These are phyloP conservation scores for Sporisorium exsertum DNA, from an alignment of 1,284 basidiomycete genomes.

Conservation along the genomic window DNA sequence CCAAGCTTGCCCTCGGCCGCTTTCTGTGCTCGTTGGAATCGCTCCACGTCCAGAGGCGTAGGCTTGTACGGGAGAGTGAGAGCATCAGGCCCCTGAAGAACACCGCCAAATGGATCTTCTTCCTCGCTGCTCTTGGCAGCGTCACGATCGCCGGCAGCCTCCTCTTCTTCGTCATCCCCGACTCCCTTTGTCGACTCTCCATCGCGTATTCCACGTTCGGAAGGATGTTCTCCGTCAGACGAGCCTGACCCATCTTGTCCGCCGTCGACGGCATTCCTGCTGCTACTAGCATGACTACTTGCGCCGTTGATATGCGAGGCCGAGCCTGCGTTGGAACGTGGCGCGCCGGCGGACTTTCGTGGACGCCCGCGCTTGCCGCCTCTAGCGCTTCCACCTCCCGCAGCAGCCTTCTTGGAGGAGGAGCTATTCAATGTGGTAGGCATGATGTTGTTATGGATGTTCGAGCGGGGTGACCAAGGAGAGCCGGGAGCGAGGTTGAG, in stretches of 20 bases:
- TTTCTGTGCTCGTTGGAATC: conserved; percentile 80
- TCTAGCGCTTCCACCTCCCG: conserved; percentile 15
- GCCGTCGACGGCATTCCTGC: conserved; percentile 19
- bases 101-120: conserved; percentile 82
- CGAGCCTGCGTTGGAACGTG: conserved; percentile 15
- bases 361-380: conserved; percentile 28
- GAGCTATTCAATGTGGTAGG: conserved; percentile 8
- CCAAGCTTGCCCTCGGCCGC: conserved; percentile 77
- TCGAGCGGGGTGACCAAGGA: conserved; percentile 22
- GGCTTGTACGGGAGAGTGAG: conserved; percentile 79
- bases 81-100: conserved; percentile 77
- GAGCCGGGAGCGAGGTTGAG: conserved; percentile 29
- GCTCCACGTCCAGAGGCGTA: conserved; percentile 79
- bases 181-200: conserved; percentile 20
- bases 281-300: conserved; percentile 14
- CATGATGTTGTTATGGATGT: not conserved
- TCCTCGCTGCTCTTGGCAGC: conserved; percentile 36
- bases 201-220: conserved; percentile 19
- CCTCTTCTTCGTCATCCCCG: conserved; percentile 34
- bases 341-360: conserved; percentile 20
- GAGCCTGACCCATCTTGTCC: conserved; percentile 31
- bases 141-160: conserved; percentile 28
- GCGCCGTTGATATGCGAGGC: conserved; percentile 12
- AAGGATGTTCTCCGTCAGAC: conserved; percentile 31
- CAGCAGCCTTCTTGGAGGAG: conserved; percentile 12